These are phyloP conservation scores for Pluteus cervinus DNA, from an alignment of 768 basidiomycete species.

Conservation along the genomic window DNA sequence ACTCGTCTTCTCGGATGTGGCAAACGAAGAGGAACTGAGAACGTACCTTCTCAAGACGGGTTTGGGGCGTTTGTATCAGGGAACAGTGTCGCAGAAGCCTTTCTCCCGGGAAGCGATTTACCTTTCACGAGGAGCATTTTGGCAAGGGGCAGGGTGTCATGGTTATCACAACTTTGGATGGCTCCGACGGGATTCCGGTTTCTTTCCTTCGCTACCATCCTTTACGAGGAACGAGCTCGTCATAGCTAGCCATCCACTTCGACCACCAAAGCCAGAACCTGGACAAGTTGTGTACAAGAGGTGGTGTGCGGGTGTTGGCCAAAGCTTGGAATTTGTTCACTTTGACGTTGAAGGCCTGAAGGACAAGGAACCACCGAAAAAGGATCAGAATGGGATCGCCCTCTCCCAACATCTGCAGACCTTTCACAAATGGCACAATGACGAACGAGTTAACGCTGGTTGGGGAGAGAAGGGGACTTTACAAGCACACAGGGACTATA, in stretches of 20 bases:
- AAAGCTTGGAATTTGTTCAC: conserved; percentile 24
- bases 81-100: conserved; percentile 6
- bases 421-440: conserved; percentile 46
- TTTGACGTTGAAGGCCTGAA: conserved; percentile 25
- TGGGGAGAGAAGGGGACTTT: conserved; percentile 42
- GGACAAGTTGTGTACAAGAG: conserved; percentile 35
- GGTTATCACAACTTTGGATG: conserved; percentile 23
- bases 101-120: conserved; percentile 22
- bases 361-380: conserved; percentile 8
- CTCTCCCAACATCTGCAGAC: conserved; percentile 32
- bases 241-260: conserved; percentile 45
- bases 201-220: conserved; percentile 30
- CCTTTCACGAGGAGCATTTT: conserved; percentile 37
- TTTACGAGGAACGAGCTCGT: conserved; percentile 42
- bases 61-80: conserved; percentile 19
- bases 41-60: conserved; percentile 34
- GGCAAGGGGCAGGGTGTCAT: conserved; percentile 43
- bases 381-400: conserved; percentile 7
- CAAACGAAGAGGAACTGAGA: conserved; percentile 24
- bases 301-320: conserved; percentile 26
- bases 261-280: conserved; percentile 37
- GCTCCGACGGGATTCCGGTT: conserved; percentile 16
- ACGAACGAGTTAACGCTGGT: conserved; percentile 35
- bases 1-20: conserved; percentile 22
- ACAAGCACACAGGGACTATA: conserved; percentile 36